Percentiles rank a stretch among this genome's conserved stretches.
phyloP scores from a whole-genome alignment of 345 rosid species.

The Adansonia digitata region DNA sequence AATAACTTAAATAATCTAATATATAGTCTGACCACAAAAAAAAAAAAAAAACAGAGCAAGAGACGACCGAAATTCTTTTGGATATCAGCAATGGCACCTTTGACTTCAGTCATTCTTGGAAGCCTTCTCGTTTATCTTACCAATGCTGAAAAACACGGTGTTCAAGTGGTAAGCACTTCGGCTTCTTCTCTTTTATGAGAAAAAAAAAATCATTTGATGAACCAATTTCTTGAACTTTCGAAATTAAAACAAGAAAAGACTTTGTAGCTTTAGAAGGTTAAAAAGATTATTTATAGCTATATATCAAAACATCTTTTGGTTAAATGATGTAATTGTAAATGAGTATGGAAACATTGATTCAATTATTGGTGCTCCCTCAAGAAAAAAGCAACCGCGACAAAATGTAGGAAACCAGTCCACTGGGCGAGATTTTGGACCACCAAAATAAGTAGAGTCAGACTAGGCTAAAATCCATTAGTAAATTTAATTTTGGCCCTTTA shows the following conservation, averaged over 20 bases:
- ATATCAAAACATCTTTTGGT: too few relatives aligned
- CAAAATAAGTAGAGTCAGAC: too few relatives aligned
- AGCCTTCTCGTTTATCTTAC: slow-evolving; percentile 70
- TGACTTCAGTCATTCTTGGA: slow-evolving; percentile 70
- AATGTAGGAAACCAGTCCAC: too few relatives aligned
- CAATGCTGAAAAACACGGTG: slow-evolving; percentile 73
- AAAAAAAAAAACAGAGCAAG: slow-evolving; percentile 78
- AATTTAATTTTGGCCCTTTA: neutral
- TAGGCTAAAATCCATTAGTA: neutral
- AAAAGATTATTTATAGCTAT: neutral
- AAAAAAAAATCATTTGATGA: too few relatives aligned
- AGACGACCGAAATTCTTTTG: slow-evolving; percentile 70
- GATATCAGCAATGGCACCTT: slow-evolving; percentile 88
- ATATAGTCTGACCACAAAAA: too few relatives aligned
- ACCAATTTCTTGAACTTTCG: too few relatives aligned
- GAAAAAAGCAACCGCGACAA: too few relatives aligned
- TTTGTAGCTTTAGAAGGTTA: neutral
- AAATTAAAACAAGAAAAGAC: too few relatives aligned
- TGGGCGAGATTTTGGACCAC: too few relatives aligned
- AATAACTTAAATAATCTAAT: neutral
- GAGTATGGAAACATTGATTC: too few relatives aligned
- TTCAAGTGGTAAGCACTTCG: slow-evolving; percentile 51
- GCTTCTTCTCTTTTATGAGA: neutral
- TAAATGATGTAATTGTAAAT: too few relatives aligned
- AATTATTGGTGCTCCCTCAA: too few relatives aligned